Evolutionary conservation across 129 eudicot genomes (phyloP), one percentile per base, ranked within the genome.

Genomic region (Flaveria sonorensis): DNA sequence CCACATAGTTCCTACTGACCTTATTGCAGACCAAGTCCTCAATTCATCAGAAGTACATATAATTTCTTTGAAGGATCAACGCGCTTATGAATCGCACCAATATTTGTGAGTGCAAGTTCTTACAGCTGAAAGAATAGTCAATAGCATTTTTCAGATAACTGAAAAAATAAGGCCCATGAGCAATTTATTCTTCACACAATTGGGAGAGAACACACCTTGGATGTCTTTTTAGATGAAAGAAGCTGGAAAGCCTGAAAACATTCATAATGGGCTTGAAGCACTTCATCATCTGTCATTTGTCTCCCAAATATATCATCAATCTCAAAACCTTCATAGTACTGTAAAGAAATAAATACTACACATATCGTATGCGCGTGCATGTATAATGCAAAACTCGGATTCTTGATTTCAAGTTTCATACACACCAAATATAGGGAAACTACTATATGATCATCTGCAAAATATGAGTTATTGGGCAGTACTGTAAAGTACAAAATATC

Each of bases 251-350:
- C 85, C 83, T 87, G 97, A 61, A 93, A 84, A 36, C 98, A 93
- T 55, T 91, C 93, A 81, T 93, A 93, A 79, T 91, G 98, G 50
- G 92, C 85, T 83, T 91, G 96, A 84, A 93, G 96, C 65, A 93
- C 98, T 79, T 93, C 97, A 81, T 93, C 98, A 75, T 93, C 98
- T 73, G 93, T 81, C 96, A 93, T 85, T 85, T 93, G 98, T 73
- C 91, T 84, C 70, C 98, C 97, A 84, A 77, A 78, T 63, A 85
- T 88, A 71, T 89, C 93, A 86, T 91, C 89, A 19, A 93, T 93
- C 76, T 91, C 97, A 66, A 93, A 93, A 78, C 83, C 79, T 82
- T 93, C 97, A 73, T 94, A 94, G 77, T 85, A 94, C 70, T 91
- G 93, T 71, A 21, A 59, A 11, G 65, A 59, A 59, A 59, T 59